Evolutionary conservation across 352 stramenopile species (phyloP).

Genomic region (Pythium aristosporum): DNA sequence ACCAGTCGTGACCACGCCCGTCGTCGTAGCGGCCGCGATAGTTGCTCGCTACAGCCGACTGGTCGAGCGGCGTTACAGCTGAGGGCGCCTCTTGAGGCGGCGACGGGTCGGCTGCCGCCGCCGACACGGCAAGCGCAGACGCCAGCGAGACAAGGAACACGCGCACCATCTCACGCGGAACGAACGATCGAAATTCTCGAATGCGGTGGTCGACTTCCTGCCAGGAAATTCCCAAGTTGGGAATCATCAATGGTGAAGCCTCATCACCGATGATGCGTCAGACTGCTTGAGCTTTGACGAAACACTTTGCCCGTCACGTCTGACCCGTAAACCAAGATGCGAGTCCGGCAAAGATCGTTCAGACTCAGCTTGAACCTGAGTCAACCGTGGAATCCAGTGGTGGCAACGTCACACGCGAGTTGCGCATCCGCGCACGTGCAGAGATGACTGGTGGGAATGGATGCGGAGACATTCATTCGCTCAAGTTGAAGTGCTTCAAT

Average conservation of each 20-base stretch:
- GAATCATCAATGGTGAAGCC: too few relatives aligned
- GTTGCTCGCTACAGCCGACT: neutral
- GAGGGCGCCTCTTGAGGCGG: neutral
- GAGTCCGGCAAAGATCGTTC: neutral
- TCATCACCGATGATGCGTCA: neutral
- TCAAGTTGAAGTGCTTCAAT: slow-evolving; percentile 9
- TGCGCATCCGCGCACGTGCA: too few relatives aligned
- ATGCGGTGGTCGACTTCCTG: slow-evolving; percentile 2
- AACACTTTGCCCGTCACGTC: neutral
- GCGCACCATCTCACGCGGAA: neutral
- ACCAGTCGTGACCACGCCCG: neutral
- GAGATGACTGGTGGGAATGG: too few relatives aligned
- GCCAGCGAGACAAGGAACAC: neutral
- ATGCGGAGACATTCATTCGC: too few relatives aligned
- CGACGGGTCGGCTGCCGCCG: slow-evolving; percentile 1
- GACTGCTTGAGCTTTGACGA: neutral
- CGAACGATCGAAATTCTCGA: neutral
- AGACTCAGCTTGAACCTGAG: slow-evolving; percentile 7
- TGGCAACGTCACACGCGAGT: too few relatives aligned
- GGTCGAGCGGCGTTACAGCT: neutral
- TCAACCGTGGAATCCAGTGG: too few relatives aligned
- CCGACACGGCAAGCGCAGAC: neutral
- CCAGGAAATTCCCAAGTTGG: too few relatives aligned
- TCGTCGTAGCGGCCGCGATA: neutral
- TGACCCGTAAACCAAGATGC: neutral